Evolutionary conservation across 2,329 filamentous ascomycete genomes (phyloP).

Genomic region (Alternaria infectoria): DNA sequence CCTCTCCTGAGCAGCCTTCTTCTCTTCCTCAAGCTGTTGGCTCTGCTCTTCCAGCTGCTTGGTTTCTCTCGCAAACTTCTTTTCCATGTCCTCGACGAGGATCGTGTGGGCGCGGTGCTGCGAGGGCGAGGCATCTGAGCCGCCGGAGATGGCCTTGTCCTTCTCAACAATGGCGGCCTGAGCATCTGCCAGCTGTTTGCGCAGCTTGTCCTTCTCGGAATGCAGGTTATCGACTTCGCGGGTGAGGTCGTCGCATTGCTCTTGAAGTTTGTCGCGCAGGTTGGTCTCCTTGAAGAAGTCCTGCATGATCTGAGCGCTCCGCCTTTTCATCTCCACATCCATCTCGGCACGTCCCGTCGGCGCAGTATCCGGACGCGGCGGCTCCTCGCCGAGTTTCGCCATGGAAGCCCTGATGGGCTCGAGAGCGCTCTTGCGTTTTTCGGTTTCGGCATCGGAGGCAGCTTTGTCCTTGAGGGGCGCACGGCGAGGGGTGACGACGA

Average conservation of each 20-base stretch:
- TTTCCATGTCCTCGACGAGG: constrained; percentile 43
- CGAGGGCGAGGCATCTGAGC: constrained; percentile 16
- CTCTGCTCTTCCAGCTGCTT: constrained; percentile 41
- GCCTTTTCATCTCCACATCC: constrained; percentile 40
- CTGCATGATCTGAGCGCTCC: constrained; percentile 46
- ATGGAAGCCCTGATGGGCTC: constrained; percentile 38
- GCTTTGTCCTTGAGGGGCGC: constrained; percentile 42
- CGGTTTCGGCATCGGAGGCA: constrained; percentile 45
- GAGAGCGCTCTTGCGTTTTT: constrained; percentile 33
- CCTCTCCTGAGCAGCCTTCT: constrained; percentile 37
- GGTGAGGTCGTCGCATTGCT: constrained; percentile 42
- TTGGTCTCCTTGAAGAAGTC: constrained; percentile 50
- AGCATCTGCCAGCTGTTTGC: constrained; percentile 40
- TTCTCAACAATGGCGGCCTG: constrained; percentile 40
- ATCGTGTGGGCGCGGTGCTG: constrained; percentile 30
- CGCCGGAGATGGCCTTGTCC: constrained; percentile 36
- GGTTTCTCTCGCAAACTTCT: constrained; percentile 43
- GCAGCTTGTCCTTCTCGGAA: constrained; percentile 38
- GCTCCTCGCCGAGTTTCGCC: constrained; percentile 38
- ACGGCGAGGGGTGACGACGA: constrained; percentile 31
- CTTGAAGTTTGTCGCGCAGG: constrained; percentile 44
- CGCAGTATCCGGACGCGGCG: constrained; percentile 40
- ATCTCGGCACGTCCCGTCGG: constrained; percentile 39
- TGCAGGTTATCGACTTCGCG: constrained; percentile 42
- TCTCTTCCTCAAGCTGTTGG: constrained; percentile 41